Percentiles rank a stretch among this genome's conserved stretches.
These are phyloP conservation scores for Aspergillus ruber DNA, from an alignment of 2,329 filamentous ascomycete species.

Conservation along the genomic window DNA sequence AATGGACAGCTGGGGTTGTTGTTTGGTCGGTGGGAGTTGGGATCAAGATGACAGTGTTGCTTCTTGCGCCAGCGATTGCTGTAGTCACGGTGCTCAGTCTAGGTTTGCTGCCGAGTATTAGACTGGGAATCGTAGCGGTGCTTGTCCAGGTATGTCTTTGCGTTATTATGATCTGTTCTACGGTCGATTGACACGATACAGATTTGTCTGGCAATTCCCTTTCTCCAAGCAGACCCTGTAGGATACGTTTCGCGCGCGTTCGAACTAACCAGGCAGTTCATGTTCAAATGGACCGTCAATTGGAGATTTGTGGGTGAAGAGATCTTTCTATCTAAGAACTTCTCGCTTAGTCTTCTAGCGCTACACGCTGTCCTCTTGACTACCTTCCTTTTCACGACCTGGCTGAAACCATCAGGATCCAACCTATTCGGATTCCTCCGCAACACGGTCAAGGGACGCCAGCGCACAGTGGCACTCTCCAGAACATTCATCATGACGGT, in stretches of 20 bases:
- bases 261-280: constrained; percentile 81
- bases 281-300: constrained; percentile 98
- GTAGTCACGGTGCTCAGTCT: constrained; percentile 67
- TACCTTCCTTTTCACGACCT: constrained; percentile 60
- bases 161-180: neutral
- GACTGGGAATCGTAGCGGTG: constrained; percentile 63
- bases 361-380: constrained; percentile 61
- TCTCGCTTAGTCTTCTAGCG: constrained; percentile 61
- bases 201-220: constrained; percentile 58
- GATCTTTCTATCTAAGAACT: constrained; percentile 64
- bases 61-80: constrained; percentile 75
- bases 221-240: constrained; percentile 54
- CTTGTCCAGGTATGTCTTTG: constrained; percentile 63
- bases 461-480: constrained; percentile 55
- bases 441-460: constrained; percentile 47
- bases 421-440: constrained; percentile 50
- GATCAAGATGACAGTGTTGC: constrained; percentile 89
- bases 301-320: constrained; percentile 92
- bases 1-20: constrained; percentile 67
- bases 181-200: constrained; percentile 19
- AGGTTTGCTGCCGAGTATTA: constrained; percentile 60
- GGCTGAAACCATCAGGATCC: constrained; percentile 63
- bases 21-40: constrained; percentile 73
- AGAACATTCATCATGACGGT: constrained; percentile 69
- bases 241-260: constrained; percentile 81